These are phyloP conservation scores for Akanthomyces lecanii DNA, from an alignment of 2,329 filamentous ascomycete genomes.

Conservation along the genomic window DNA sequence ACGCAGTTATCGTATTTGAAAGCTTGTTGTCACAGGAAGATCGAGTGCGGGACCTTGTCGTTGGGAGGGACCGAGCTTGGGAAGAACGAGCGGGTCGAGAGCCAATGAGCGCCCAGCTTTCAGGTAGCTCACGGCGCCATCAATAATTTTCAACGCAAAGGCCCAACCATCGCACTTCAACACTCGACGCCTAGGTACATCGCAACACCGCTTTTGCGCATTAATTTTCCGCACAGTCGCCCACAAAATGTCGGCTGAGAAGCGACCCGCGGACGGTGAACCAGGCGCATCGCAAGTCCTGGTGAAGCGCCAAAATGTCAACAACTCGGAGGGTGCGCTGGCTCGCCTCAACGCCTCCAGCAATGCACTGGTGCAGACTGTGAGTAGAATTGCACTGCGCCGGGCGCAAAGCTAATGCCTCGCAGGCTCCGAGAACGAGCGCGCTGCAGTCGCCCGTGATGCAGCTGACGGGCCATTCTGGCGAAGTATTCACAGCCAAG, in stretches of 20 bases:
- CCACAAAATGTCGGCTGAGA: conserved; percentile 77
- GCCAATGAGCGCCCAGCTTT: conserved; percentile 24
- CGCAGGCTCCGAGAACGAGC: conserved; percentile 72
- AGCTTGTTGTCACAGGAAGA: background rate
- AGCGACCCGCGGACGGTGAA: conserved; percentile 82
- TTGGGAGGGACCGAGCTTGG: conserved; percentile 20
- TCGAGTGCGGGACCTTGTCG: conserved; percentile 19
- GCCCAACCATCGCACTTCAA: background rate
- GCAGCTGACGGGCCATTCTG: conserved; percentile 79
- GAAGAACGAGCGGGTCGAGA: conserved; percentile 35
- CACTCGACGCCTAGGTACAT: background rate
- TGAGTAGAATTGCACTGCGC: conserved; percentile 30
- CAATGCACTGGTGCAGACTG: conserved; percentile 47
- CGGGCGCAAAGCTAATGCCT: conserved; percentile 18
- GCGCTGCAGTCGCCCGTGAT: conserved; percentile 85
- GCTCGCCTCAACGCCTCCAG: conserved; percentile 49
- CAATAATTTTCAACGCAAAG: conserved; percentile 8
- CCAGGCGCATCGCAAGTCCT: conserved; percentile 76
- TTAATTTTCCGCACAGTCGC: background rate
- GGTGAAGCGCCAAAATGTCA: conserved; percentile 81
- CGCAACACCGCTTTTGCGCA: conserved; percentile 1
- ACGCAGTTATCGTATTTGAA: background rate
- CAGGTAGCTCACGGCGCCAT: conserved; percentile 8
- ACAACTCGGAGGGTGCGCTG: conserved; percentile 43
- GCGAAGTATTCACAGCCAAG: conserved; percentile 84